A percentile compares a stretch with the other conserved stretches of the same genome.
Evolutionary conservation across 2,329 filamentous ascomycete species (phyloP).

Genomic region (Claviceps sp.): DNA sequence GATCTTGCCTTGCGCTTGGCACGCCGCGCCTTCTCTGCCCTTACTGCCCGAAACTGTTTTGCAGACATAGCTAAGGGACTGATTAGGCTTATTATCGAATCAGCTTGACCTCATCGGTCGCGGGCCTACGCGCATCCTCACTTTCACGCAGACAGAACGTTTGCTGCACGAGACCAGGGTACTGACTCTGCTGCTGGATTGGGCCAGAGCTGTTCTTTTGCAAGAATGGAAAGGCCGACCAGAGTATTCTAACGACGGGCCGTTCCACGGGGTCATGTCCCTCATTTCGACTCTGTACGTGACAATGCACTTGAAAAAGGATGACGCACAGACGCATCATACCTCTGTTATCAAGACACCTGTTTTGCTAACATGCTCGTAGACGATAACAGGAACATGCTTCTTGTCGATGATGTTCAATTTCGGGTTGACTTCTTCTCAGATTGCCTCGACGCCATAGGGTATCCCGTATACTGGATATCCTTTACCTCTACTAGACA

Average conservation of each 20-base stretch:
- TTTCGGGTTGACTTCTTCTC: conserved; percentile 67
- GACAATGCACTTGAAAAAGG: background rate
- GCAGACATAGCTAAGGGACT: conserved; percentile 27
- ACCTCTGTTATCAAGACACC: too few species aligned
- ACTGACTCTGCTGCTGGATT: conserved; percentile 50
- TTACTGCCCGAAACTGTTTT: conserved; percentile 38
- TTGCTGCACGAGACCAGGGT: conserved; percentile 42
- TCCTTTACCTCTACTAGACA: conserved; percentile 47
- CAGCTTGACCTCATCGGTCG: conserved; percentile 40
- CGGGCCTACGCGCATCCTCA: conserved; percentile 29
- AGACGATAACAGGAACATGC: conserved; percentile 47
- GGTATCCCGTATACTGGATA: conserved; percentile 62
- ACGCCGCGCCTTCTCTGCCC: conserved; percentile 42
- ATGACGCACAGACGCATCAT: too few species aligned
- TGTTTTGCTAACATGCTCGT: too few species aligned
- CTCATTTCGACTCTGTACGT: conserved; percentile 58
- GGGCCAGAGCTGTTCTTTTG: conserved; percentile 61
- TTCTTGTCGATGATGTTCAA: conserved; percentile 53
- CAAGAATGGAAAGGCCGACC: conserved; percentile 70
- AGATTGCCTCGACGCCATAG: conserved; percentile 60
- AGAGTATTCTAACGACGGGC: conserved; percentile 53
- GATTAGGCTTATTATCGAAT: conserved; percentile 35
- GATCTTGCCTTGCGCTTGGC: conserved; percentile 46
- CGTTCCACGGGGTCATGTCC: conserved; percentile 64
- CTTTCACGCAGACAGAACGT: conserved; percentile 37